Evolutionary conservation across 83 land plant species (phyloP).

Genomic region (Diphasiastrum complanatum): DNA sequence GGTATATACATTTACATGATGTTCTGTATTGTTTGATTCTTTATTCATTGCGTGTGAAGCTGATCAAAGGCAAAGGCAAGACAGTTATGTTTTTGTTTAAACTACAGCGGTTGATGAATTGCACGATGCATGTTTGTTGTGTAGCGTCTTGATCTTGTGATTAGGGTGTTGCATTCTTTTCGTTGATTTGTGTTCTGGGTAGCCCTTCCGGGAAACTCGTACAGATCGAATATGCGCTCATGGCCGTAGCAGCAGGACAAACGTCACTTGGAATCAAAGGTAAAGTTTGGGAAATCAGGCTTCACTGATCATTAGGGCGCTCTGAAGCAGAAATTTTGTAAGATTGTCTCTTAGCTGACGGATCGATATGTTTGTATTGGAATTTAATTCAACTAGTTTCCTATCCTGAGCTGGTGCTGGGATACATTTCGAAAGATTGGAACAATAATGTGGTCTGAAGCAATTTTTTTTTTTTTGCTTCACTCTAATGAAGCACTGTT

Average conservation of each 20-base stretch:
- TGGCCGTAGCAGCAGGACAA: constrained; percentile 96
- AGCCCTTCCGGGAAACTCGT: constrained; percentile 99
- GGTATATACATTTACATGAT: constrained; percentile 26
- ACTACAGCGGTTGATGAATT: no score
- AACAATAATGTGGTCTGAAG: no score
- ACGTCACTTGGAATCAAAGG: constrained; percentile 99
- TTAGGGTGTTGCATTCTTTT: background rate
- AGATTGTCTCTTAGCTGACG: no score
- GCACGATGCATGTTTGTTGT: background rate
- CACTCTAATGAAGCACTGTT: no score
- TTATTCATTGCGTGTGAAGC: background rate
- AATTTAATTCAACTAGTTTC: no score
- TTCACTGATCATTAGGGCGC: background rate
- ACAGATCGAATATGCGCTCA: constrained; percentile 96
- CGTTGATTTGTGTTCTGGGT: background rate
- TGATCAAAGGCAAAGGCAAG: background rate
- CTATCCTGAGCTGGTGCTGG: no score
- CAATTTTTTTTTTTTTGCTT: no score
- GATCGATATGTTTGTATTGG: no score
- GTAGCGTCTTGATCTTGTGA: background rate
- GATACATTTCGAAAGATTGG: no score
- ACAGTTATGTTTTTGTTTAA: no score
- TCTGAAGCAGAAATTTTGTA: background rate
- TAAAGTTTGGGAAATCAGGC: constrained; percentile 17
- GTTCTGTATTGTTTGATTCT: background rate